phyloP scores from a whole-genome alignment of 192 early-diverging fungal genomes.

The Coemansia sp. region DNA sequence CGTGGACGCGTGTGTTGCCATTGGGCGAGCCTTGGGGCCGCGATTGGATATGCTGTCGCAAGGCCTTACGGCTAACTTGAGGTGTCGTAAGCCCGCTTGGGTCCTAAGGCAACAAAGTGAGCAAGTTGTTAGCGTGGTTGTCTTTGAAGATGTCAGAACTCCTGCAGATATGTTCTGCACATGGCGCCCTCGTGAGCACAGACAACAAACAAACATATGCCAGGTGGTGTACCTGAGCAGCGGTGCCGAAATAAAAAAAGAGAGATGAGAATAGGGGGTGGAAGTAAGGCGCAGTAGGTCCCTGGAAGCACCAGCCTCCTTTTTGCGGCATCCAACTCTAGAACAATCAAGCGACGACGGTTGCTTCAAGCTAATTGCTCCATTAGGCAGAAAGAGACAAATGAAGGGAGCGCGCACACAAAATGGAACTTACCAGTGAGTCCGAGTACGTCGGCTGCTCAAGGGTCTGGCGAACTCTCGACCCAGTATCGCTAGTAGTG shows the following conservation, averaged over 20 bases:
- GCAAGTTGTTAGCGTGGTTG: neutral
- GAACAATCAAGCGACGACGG: neutral
- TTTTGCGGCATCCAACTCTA: neutral
- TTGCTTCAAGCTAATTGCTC: constrained; percentile 1
- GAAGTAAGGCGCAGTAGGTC: neutral
- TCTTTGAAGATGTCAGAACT: neutral
- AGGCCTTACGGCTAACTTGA: constrained; percentile 29
- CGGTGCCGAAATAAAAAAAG: neutral
- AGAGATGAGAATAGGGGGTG: neutral
- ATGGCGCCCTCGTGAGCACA: constrained; percentile 5
- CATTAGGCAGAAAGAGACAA: neutral
- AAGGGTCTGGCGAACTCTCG: neutral
- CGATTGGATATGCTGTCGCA: constrained; percentile 24
- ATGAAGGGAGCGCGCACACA: neutral
- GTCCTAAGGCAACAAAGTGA: constrained; percentile 25
- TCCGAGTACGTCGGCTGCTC: constrained; percentile 4
- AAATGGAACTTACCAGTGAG: neutral
- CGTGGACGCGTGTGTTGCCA: neutral
- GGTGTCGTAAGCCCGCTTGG: constrained; percentile 42
- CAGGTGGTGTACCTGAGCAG: neutral
- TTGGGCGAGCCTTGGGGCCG: constrained; percentile 12
- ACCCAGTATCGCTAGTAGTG: constrained; percentile 6
- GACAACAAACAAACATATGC: neutral
- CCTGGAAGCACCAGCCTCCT: constrained; percentile 9
- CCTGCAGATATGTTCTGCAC: neutral